These are phyloP conservation scores for Hypoxylon cercidicola DNA, from an alignment of 495 filamentous ascomycete genomes.

Conservation along the genomic window DNA sequence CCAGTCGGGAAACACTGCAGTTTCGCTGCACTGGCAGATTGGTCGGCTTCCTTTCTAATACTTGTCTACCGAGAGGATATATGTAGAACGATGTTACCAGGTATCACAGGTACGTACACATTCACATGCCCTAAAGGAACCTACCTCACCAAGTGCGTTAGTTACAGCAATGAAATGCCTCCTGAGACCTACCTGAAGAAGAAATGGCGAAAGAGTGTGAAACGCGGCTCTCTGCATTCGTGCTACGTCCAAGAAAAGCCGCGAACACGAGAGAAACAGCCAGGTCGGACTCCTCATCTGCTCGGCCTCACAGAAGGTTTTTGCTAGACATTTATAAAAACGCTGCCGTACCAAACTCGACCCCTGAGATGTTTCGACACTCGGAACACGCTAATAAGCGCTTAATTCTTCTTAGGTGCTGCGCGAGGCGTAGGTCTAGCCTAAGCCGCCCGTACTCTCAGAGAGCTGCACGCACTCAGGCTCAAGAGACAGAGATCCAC, in stretches of 20 bases:
- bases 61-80: not conserved
- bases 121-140: not conserved
- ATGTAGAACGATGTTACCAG: not conserved
- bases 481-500: slow-evolving; percentile 5
- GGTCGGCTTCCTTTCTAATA: not conserved
- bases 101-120: no score
- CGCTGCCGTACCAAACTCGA: not conserved
- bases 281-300: slow-evolving; percentile 1
- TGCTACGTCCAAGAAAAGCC: not conserved
- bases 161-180: not conserved
- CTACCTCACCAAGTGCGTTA: not conserved
- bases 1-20: no score
- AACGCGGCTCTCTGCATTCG: slow-evolving; percentile 13
- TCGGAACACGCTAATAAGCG: not conserved
- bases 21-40: not conserved
- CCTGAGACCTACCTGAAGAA: slow-evolving; percentile 14
- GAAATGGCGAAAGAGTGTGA: slow-evolving; percentile 11
- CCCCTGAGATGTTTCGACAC: not conserved
- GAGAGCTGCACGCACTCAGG: not conserved
- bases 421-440: not conserved
- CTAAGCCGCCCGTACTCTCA: not conserved
- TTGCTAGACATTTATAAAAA: not conserved
- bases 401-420: not conserved
- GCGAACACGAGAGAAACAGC: slow-evolving; percentile 5
- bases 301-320: not conserved